Conservation (phyloP, 495 filamentous ascomycete genomes). For the Apodospora peruviana region DNA sequence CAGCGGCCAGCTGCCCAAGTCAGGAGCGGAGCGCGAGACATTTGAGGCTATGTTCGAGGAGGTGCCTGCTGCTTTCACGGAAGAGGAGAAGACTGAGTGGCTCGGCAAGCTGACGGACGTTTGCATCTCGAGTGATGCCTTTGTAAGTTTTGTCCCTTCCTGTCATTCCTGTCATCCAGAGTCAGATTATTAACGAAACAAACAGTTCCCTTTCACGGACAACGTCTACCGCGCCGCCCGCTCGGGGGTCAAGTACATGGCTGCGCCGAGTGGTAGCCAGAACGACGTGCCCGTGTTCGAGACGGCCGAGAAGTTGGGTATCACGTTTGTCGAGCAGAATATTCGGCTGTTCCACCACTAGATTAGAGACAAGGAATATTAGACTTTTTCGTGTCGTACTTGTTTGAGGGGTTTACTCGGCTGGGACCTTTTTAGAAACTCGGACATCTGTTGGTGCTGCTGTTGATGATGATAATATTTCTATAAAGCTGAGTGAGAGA, state of each 20-base stretch:
- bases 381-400: too few relatives aligned
- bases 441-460: too few relatives aligned
- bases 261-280: slow-evolving; percentile 87
- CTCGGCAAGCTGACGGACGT: slow-evolving; percentile 73
- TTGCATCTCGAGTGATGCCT: slow-evolving; percentile 86
- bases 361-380: slow-evolving; percentile 2
- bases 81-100: slow-evolving; percentile 81
- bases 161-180: slow-evolving; percentile 6
- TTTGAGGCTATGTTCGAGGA: slow-evolving; percentile 90
- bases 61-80: slow-evolving; percentile 77
- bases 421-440: too few relatives aligned
- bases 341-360: slow-evolving; percentile 88
- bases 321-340: slow-evolving; percentile 86
- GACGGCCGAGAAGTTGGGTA: slow-evolving; percentile 87
- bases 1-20: slow-evolving; percentile 77
- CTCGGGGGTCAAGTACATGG: slow-evolving; percentile 91
- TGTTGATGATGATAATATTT: too few relatives aligned
- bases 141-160: slow-evolving; percentile 56
- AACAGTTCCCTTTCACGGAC: slow-evolving; percentile 92
- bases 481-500: too few relatives aligned
- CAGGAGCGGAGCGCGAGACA: slow-evolving; percentile 70
- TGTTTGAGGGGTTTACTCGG: too few relatives aligned
- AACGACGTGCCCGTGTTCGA: slow-evolving; percentile 85
- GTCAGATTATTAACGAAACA: background rate
- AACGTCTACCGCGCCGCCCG: slow-evolving; percentile 87